Base-by-base conservation (phyloP, 2,329 filamentous ascomycete species). In the Rutstroemia sp. region DNA sequence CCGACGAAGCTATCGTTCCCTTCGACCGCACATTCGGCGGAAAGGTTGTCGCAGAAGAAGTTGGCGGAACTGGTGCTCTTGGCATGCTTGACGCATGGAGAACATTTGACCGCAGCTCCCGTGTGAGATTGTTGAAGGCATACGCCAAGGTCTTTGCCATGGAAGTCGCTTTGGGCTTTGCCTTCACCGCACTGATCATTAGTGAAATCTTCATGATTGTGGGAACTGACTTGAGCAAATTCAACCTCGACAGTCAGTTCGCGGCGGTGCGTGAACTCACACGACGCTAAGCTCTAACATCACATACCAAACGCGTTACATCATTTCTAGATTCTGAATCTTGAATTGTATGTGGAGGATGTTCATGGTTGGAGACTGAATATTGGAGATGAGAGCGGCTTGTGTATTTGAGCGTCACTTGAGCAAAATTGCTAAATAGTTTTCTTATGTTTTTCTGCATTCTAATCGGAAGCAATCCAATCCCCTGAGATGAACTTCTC, bases 11-110 rank as follows among this genome's bases (percentile, higher is more conserved):
- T 25, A 88, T 96, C 61, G 85, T 97, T 38, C 86, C 89, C 34
- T 96, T 97, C 66, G 92, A 97, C 76, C 88, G 91, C 62, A 86
- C 86, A 30, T 95, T 95, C 67, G 82, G 80, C 61, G 89, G 89
- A 64, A 87, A 84, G 68, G 82, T 92, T 27, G 82, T 86, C 61
- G 84, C 88, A n/a, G 80, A 82, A 58, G 78, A 90, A 50, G 76
- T 90, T n/a, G 85, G 83, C 58, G 89, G 87, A 54, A 81, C 78
- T 61, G 88, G 89, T 62, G 84, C 82, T 63, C 78, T 89, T 60
- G 81, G 86, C 42, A 79, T 92, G 66, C 70, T 81, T 50, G 87
- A 92, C 65, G 91, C 90, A 1, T 92, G 90, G 88, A 79, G 77
- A 65, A 88, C 83, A 38, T 92, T 96, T 71, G 82, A 86, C 69